phyloP scores from a whole-genome alignment of 495 filamentous ascomycete genomes.

The Halenospora varia region DNA sequence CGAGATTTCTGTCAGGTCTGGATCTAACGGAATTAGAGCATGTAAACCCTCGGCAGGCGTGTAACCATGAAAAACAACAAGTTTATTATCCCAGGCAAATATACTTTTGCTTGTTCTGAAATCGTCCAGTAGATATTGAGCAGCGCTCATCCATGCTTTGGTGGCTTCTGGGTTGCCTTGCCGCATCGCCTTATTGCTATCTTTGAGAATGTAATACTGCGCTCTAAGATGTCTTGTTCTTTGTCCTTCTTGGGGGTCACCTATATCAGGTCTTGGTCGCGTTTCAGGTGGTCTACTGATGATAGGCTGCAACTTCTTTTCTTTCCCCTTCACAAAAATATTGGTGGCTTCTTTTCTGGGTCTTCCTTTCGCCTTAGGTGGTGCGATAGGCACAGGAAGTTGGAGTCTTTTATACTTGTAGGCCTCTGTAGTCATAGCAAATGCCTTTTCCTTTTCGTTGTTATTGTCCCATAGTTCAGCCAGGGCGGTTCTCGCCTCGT shows the following conservation, averaged over 20 bases:
- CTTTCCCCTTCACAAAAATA: too few species aligned
- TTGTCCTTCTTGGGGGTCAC: neutral
- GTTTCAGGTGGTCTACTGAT: slow-evolving; percentile 10
- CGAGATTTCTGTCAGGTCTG: slow-evolving; percentile 69
- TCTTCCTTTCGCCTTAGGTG: too few species aligned
- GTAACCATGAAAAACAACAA: slow-evolving; percentile 65
- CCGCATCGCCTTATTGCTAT: slow-evolving; percentile 46
- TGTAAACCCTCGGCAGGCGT: slow-evolving; percentile 30
- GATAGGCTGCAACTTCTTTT: too few species aligned
- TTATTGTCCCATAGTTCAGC: slow-evolving; percentile 76
- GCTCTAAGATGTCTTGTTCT: slow-evolving; percentile 47
- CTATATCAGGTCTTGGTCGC: neutral
- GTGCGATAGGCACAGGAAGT: too few species aligned
- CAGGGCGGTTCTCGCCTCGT: slow-evolving; percentile 69
- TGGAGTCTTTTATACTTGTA: too few species aligned
- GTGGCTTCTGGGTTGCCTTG: slow-evolving; percentile 49
- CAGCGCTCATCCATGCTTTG: slow-evolving; percentile 68
- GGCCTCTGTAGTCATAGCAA: too few species aligned
- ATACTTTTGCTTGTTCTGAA: slow-evolving; percentile 75
- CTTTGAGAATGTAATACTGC: slow-evolving; percentile 52
- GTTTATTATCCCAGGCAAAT: slow-evolving; percentile 71
- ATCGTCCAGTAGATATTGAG: slow-evolving; percentile 69
- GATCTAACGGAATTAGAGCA: slow-evolving; percentile 45
- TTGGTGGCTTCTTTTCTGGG: too few species aligned
- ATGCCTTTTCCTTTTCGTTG: slow-evolving; percentile 64